Evolutionary conservation across 768 basidiomycete genomes (phyloP), one percentile per base, ranked within the genome.

Genomic region (Tricholoma saponaceum): DNA sequence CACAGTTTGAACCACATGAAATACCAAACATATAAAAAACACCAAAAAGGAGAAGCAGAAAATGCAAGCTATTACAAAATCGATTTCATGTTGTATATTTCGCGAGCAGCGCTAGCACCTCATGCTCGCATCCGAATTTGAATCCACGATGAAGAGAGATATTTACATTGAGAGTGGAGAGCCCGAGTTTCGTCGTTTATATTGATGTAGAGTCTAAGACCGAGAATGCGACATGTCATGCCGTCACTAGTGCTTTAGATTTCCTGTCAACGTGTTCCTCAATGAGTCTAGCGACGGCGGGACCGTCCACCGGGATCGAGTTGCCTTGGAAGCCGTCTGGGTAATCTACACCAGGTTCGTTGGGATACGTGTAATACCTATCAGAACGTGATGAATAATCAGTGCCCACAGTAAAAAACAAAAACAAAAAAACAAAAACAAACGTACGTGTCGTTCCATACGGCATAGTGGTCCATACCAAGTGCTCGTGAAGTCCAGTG

Each of bases 251-350:
- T 28, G 4, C 9, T 41, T 57, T 25, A 12, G 52, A 47, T 51
- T 60, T 60, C 12, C 37, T 39, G 4, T 72, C 74, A 6, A 79
- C 69, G 28, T 87, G 82, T 54, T 89, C 85, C 64, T 92, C 89
- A 37, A 95, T 86, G 25, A 93, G 71, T 63, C 80, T 75, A 0
- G 83, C 87, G 9, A 95, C 74, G 0, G 74, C 73, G 14, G 82
- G 81, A 0, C 88, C 90, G 62, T 86, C 68, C 0, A 89, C 85
- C 2, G 91, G 91, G 56, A 95, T 95, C 33, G 75, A 71, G n/a
- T 80, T 76, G 41, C 85, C 85, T 64, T 95, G 92, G 76, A 95
- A 95, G 23, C 89, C 91, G 7, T 92, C 85, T 0, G 92, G 92
- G 63, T 93, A 93, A n/a, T 70, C 65, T 0, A 89, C 83, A 0